Evolutionary conservation across 108 stramenopile species (phyloP).

Genomic region (Pseudonitzschia multiseries): DNA sequence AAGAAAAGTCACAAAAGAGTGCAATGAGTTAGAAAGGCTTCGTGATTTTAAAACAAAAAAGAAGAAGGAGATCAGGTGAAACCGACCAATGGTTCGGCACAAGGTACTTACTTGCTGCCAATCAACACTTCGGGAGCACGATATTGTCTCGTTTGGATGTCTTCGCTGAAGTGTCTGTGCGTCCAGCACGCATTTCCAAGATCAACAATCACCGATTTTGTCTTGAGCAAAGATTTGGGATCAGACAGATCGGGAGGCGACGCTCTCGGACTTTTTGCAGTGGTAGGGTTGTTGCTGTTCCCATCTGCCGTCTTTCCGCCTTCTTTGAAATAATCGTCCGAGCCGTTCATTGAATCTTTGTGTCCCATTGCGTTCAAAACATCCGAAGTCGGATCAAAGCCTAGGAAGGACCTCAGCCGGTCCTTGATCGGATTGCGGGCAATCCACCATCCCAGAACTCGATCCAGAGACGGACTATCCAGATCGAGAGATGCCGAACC

Average conservation of each 20-base stretch:
- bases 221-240: slow-evolving; percentile 56
- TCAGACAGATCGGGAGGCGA: slow-evolving; percentile 79
- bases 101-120: slow-evolving; percentile 73
- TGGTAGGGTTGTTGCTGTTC: slow-evolving; percentile 39
- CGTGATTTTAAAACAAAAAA: too few relatives aligned
- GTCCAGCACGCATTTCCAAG: slow-evolving; percentile 99
- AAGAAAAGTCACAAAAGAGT: neutral
- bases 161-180: slow-evolving; percentile 96
- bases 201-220: slow-evolving; percentile 89
- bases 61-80: slow-evolving; percentile 9
- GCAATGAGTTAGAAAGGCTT: neutral
- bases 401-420: slow-evolving; percentile 66
- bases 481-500: slow-evolving; percentile 64
- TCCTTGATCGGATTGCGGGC: slow-evolving; percentile 73
- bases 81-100: neutral
- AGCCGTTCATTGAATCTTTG: slow-evolving; percentile 5
- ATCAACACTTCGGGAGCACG: slow-evolving; percentile 95
- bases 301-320: slow-evolving; percentile 49
- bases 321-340: slow-evolving; percentile 39
- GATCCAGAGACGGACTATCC: slow-evolving; percentile 50
- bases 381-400: slow-evolving; percentile 66
- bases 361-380: slow-evolving; percentile 35
- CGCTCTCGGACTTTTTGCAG: slow-evolving; percentile 34
- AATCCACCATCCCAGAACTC: slow-evolving; percentile 72
- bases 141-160: slow-evolving; percentile 98